phyloP scores from a whole-genome alignment of 441 rosid species.

The Pelargonium fulgidum region DNA sequence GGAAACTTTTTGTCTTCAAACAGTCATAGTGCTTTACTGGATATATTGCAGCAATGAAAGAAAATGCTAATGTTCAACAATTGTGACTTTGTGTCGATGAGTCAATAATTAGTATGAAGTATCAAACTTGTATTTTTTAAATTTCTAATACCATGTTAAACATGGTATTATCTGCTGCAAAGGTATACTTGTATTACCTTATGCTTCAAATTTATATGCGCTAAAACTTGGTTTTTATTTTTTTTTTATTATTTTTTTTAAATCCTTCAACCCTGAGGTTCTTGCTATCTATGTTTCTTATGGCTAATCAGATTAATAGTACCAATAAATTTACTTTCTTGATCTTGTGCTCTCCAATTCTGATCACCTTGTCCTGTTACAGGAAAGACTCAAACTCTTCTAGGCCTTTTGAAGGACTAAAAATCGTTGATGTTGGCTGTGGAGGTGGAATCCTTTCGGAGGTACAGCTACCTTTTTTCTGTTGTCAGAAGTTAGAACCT shows the following conservation, averaged over 20 bases:
- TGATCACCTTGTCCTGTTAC: constrained; percentile 20
- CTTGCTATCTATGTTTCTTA: too few relatives aligned
- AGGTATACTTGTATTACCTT: background rate
- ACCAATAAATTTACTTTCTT: background rate
- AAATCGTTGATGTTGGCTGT: constrained; percentile 73
- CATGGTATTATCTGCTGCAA: background rate
- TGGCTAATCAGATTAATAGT: background rate
- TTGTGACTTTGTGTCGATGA: background rate
- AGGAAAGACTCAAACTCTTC: constrained; percentile 67
- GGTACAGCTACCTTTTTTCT: constrained; percentile 32
- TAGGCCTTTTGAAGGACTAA: constrained; percentile 81
- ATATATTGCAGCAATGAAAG: background rate
- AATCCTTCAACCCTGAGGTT: too few relatives aligned
- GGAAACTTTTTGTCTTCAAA: background rate
- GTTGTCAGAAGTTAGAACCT: background rate
- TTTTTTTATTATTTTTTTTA: too few relatives aligned
- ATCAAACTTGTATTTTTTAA: background rate
- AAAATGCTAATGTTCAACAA: background rate
- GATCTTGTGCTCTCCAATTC: background rate
- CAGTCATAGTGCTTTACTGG: background rate
- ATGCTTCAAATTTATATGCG: background rate
- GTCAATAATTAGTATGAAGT: background rate
- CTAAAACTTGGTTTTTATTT: too few relatives aligned
- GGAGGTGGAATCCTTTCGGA: constrained; percentile 96
- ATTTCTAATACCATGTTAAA: background rate